Evolutionary conservation across 2,329 filamentous ascomycete species (phyloP), one percentile per base, ranked within the genome.

Genomic region (Gyromitra esculenta): DNA sequence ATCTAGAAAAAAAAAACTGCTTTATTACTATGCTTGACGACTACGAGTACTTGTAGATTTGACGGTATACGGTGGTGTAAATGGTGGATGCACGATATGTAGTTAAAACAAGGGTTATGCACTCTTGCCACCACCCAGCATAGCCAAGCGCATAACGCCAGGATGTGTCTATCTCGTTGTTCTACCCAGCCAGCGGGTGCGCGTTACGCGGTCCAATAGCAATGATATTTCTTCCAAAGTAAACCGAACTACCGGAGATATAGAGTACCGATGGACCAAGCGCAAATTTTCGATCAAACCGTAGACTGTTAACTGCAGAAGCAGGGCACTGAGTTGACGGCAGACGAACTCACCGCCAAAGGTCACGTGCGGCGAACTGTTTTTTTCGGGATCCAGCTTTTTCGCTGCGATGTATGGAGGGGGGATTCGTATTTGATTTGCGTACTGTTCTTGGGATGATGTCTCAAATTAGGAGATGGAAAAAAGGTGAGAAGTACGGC

Each of bases 231-330:
- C 45, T 69, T 70, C 48, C 54, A 70, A 74, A 74, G 72, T 69
- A 45, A 74, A 69, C 72, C 57, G 39, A 74, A 74, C 72, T 74
- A 57, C 72, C 72, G 64, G 72, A 57, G 37, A 69, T 74, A 74
- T 69, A 63, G 63, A 52, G 35, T 48, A 59, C 54, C 56, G 63
- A 74, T 73, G 52, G 54, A 48, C 57, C 37, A 65, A 56, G 48
- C 31, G 48, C 11, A 31, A 60, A 74, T 74, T 69, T 63, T 57
- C 72, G 64, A 70, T 70, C 72, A 69, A 70, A 74, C 72, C 18
- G 57, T 48, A 43, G 64, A 52, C 15, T 74, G 37, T 31, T 59
- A 63, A 74, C 64, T 74, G 64, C 64, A 63, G 66, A 56, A 57
- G 54, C 18, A 18, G 57, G 41, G 63, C 18, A 60, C 63, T 67